Evolutionary conservation across 441 rosid genomes (phyloP).

Genomic region (Mallotus japonicus): DNA sequence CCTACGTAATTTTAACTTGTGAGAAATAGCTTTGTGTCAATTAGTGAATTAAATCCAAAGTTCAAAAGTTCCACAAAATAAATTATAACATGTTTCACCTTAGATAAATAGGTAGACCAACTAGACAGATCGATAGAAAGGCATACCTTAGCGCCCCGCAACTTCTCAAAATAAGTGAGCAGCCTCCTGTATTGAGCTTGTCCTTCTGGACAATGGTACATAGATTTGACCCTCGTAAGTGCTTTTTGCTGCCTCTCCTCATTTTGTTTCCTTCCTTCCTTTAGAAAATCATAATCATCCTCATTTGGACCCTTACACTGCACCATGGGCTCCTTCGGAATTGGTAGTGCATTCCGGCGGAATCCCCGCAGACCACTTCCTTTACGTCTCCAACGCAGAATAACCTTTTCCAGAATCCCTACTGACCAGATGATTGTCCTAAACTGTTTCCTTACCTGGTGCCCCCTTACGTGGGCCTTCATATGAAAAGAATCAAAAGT

Average conservation of each 20-base stretch:
- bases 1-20: background rate
- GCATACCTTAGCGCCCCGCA: slow-evolving; percentile 64
- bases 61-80: background rate
- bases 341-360: slow-evolving; percentile 40
- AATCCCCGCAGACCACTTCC: slow-evolving; percentile 92
- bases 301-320: slow-evolving; percentile 38
- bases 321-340: slow-evolving; percentile 36
- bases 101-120: background rate
- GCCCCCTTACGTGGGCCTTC: slow-evolving; percentile 96
- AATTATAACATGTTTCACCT: background rate
- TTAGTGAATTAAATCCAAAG: background rate
- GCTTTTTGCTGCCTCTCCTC: slow-evolving; percentile 83
- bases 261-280: slow-evolving; percentile 84
- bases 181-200: slow-evolving; percentile 87
- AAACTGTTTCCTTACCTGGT: slow-evolving; percentile 82
- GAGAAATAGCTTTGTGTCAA: background rate
- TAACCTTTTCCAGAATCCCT: slow-evolving; percentile 86
- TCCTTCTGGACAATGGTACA: slow-evolving; percentile 87
- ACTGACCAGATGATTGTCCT: slow-evolving; percentile 83
- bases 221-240: slow-evolving; percentile 86
- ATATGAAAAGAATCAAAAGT: slow-evolving; percentile 11
- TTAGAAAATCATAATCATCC: slow-evolving; percentile 80
- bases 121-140: background rate
- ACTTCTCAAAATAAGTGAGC: slow-evolving; percentile 63
- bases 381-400: slow-evolving; percentile 94